Evolutionary conservation across 768 basidiomycete genomes (phyloP).

Genomic region (Coprinopsis cinerea): DNA sequence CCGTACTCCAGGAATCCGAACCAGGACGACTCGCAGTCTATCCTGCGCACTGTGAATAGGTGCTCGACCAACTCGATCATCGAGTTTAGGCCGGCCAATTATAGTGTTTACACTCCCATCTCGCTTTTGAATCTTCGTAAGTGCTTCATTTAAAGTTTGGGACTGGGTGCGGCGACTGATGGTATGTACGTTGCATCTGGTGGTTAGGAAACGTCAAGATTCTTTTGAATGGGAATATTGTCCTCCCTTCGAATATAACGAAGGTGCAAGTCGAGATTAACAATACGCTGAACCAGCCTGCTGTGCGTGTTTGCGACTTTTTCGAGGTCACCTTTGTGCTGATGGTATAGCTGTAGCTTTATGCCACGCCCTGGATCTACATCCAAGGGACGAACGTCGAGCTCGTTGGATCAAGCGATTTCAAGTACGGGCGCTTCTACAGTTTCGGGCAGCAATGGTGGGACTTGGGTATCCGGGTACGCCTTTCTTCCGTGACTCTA

Average conservation of each 20-base stretch:
- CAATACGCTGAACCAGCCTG: slow-evolving; percentile 29
- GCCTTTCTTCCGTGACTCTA: slow-evolving; percentile 8
- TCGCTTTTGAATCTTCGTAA: slow-evolving; percentile 27
- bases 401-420: slow-evolving; percentile 34
- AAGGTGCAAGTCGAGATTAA: slow-evolving; percentile 36
- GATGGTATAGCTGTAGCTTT: slow-evolving; percentile 21
- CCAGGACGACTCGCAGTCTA: slow-evolving; percentile 30
- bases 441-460: slow-evolving; percentile 48
- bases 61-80: slow-evolving; percentile 29
- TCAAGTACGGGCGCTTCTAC: slow-evolving; percentile 36
- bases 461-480: slow-evolving; percentile 37
- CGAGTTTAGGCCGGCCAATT: slow-evolving; percentile 28
- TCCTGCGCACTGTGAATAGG: slow-evolving; percentile 29
- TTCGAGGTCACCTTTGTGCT: not conserved
- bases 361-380: slow-evolving; percentile 42
- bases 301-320: slow-evolving; percentile 20
- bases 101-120: slow-evolving; percentile 32
- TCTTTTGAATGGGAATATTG: slow-evolving; percentile 35
- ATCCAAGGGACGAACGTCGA: slow-evolving; percentile 35
- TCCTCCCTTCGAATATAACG: slow-evolving; percentile 37
- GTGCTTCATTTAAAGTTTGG: too few relatives aligned
- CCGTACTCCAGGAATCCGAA: slow-evolving; percentile 7
- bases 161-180: too few relatives aligned
- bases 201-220: slow-evolving; percentile 35
- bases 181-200: too few relatives aligned